Evolutionary conservation across 306 rosid species (phyloP).

Genomic region (Bauhinia variegata): DNA sequence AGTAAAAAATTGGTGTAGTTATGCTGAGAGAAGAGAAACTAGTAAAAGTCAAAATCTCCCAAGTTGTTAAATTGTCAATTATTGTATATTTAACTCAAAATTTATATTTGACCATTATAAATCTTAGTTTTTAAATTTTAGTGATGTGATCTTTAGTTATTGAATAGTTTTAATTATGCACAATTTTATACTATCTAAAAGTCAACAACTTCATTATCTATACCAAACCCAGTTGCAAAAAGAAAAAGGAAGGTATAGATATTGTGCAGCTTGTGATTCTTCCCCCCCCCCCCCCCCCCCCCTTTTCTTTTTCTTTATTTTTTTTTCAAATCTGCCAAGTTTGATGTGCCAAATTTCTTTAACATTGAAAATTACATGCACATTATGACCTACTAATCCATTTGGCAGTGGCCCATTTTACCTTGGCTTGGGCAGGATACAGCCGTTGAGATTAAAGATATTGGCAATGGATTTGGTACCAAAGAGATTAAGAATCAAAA

Average conservation of each 20-base stretch:
- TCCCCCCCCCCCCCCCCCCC: background rate
- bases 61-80: no score
- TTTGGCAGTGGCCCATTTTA: conserved; percentile 30
- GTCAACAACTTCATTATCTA: no score
- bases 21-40: no score
- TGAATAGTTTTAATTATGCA: no score
- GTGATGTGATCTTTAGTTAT: no score
- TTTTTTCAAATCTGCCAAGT: conserved; percentile 19
- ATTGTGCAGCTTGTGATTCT: conserved; percentile 37
- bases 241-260: conserved; percentile 30
- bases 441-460: conserved; percentile 30
- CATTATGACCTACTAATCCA: background rate
- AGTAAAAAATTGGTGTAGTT: no score
- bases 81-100: no score
- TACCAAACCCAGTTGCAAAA: no score
- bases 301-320: background rate
- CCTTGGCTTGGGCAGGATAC: conserved; percentile 26
- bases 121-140: no score
- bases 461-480: conserved; percentile 31
- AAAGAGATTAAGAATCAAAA: conserved; percentile 17
- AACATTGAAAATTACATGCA: conserved; percentile 29
- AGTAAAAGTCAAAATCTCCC: no score
- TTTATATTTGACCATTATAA: no score
- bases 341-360: conserved; percentile 46
- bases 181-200: no score